Conservation (phyloP, 805 yeast genomes). For the Naumovozyma castellii region DNA sequence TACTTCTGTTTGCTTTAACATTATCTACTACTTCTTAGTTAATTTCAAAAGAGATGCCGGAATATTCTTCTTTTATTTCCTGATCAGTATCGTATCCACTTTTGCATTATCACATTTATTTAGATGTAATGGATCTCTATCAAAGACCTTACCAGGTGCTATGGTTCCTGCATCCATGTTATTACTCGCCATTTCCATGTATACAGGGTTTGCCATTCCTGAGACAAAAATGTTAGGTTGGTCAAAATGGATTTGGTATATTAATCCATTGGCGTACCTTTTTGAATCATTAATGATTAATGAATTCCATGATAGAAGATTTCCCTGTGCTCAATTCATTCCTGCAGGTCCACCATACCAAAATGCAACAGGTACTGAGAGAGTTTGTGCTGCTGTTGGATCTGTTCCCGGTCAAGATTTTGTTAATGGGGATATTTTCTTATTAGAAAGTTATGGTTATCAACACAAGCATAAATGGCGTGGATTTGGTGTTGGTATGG, state of each 20-base stretch:
- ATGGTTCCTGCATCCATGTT: constrained; percentile 50
- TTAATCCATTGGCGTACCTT: constrained; percentile 49
- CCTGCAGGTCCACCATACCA: constrained; percentile 41
- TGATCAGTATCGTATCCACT: constrained; percentile 37
- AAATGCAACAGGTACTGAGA: constrained; percentile 27
- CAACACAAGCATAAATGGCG: constrained; percentile 47
- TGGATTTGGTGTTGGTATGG: constrained; percentile 53
- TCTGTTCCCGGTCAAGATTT: constrained; percentile 40
- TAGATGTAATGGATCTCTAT: constrained; percentile 43
- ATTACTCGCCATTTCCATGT: constrained; percentile 40
- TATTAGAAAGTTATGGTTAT: constrained; percentile 38
- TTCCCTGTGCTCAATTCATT: constrained; percentile 38
- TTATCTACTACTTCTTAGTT: constrained; percentile 44
- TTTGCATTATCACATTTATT: constrained; percentile 47
- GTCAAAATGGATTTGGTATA: constrained; percentile 56
- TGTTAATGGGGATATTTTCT: constrained; percentile 46
- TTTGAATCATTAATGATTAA: constrained; percentile 51
- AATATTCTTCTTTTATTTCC: constrained; percentile 42
- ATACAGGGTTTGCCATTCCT: constrained; percentile 52
- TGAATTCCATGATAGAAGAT: constrained; percentile 42
- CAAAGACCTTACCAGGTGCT: constrained; percentile 41
- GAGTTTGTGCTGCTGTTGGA: constrained; percentile 50
- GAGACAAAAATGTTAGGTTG: constrained; percentile 49
- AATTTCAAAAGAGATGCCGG: constrained; percentile 45
- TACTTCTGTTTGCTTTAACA: constrained; percentile 39